Base-by-base conservation (phyloP, 1,139 yeast species). In the Yamadazyma songkhlaensis region DNA sequence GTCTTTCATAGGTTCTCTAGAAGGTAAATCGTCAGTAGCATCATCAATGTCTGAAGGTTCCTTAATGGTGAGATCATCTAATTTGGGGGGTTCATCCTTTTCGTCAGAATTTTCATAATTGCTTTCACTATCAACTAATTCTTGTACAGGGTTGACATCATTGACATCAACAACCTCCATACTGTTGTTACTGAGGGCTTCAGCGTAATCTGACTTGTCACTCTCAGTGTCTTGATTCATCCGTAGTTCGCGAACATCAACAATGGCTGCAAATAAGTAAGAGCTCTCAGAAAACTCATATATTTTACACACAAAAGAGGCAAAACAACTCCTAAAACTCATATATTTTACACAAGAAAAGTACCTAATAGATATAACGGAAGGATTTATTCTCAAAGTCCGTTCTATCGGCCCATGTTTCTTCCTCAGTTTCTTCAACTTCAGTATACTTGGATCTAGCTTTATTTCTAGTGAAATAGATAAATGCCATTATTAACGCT, bases 341-440 rank as follows among this genome's bases (percentile, higher is more conserved):
- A 23, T 23, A 23, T 23, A 23, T 23, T n/a, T 9, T 23, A 23
- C 25, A 23, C 30, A 9, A 27, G 4, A 27, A 27, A 5, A 3
- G 14, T 4, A 27, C n/a, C 27, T 47, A 62, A 42, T 54, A 57
- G 10, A 48, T 45, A 41, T 64, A 65, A 38, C 68, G 53, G 40
- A 65, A 65, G 21, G 51, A 47, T 34, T 47, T 46, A 40, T 65
- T 64, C 39, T 65, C 63, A 25, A 60, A 48, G 47, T 65, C 72
- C 9, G 72, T 64, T 40, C 61, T 37, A 44, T 65, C 71, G 25
- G 54, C 50, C 47, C 64, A 64, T 40, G 64, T 61, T 39, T 46
- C 49, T 7, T 21, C 17, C 40, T 60, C 56, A 5, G 46, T 35
- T 8, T 47, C 49, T 22, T 13, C 27, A 11, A 32, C 12, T 3